phyloP scores from a whole-genome alignment of 805 yeast genomes.

The Kodamaea lidongshanica region DNA sequence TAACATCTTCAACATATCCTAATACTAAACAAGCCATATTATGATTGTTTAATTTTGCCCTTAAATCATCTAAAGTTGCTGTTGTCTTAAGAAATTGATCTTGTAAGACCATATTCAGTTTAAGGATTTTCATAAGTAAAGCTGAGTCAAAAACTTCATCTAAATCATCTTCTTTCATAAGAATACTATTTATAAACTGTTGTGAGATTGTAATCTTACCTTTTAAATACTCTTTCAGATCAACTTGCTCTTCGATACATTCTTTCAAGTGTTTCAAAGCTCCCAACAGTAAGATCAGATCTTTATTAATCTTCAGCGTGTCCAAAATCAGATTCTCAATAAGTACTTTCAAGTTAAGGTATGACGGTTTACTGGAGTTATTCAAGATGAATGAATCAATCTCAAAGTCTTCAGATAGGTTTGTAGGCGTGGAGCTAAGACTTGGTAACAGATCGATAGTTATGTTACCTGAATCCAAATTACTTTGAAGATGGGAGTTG shows the following conservation, averaged over 20 bases:
- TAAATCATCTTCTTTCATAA: conserved; percentile 27
- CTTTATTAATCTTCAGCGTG: conserved; percentile 27
- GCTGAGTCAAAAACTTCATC: conserved; percentile 19
- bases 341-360: conserved; percentile 36
- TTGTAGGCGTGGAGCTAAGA: conserved; percentile 16
- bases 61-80: conserved; percentile 25
- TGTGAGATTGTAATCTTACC: conserved; percentile 27
- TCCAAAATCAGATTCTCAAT: conserved; percentile 42
- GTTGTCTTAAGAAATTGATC: conserved; percentile 20
- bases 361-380: conserved; percentile 19
- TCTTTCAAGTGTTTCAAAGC: conserved; percentile 23
- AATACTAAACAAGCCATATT: conserved; percentile 39
- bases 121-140: conserved; percentile 26
- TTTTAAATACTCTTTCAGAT: conserved; percentile 24
- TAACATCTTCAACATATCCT: conserved; percentile 43
- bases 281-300: conserved; percentile 27
- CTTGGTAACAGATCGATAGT: conserved; percentile 11
- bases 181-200: conserved; percentile 27
- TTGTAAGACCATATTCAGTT: conserved; percentile 28
- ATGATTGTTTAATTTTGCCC: conserved; percentile 31
- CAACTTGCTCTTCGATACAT: conserved; percentile 25
- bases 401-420: conserved; percentile 14
- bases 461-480: conserved; percentile 23
- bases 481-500: conserved; percentile 29
- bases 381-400: conserved; percentile 14